Conservation (phyloP, 345 rosid species). For the Salix koriyanagi region DNA sequence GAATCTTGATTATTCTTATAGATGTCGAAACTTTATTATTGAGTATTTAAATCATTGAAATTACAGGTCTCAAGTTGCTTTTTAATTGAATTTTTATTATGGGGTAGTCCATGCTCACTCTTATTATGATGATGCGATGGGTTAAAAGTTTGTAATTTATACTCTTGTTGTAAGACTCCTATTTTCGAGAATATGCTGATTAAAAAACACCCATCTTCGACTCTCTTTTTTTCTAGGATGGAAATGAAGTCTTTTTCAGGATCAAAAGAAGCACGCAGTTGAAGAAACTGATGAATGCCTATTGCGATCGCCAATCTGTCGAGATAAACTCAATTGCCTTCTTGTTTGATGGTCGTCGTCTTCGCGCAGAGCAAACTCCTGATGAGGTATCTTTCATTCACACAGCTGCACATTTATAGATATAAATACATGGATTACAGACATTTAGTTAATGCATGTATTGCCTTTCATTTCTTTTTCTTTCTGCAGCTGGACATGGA, state of each 20-base stretch:
- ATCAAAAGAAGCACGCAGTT: conserved; percentile 34
- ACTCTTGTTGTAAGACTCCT: too few relatives aligned
- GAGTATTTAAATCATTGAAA: too few relatives aligned
- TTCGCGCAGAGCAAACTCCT: conserved; percentile 33
- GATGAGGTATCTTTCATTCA: conserved; percentile 16
- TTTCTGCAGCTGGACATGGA: conserved; percentile 71
- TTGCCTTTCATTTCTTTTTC: background rate
- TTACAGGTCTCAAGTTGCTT: too few relatives aligned
- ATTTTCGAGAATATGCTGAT: background rate
- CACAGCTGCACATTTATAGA: background rate
- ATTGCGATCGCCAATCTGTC: conserved; percentile 30
- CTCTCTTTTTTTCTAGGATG: conserved; percentile 14
- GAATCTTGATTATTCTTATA: too few relatives aligned
- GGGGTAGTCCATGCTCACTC: too few relatives aligned
- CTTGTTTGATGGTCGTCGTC: conserved; percentile 30
- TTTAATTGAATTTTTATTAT: too few relatives aligned
- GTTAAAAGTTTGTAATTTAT: too few relatives aligned
- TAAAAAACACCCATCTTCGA: background rate
- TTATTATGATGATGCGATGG: too few relatives aligned
- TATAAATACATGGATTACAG: background rate
- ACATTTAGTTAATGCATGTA: too few relatives aligned
- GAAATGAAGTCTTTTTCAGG: conserved; percentile 34
- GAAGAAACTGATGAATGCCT: conserved; percentile 27
- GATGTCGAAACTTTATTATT: too few relatives aligned
- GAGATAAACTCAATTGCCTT: conserved; percentile 32